Base-by-base conservation (phyloP, 768 basidiomycete genomes). In the Cystofilobasidium capitatum region DNA sequence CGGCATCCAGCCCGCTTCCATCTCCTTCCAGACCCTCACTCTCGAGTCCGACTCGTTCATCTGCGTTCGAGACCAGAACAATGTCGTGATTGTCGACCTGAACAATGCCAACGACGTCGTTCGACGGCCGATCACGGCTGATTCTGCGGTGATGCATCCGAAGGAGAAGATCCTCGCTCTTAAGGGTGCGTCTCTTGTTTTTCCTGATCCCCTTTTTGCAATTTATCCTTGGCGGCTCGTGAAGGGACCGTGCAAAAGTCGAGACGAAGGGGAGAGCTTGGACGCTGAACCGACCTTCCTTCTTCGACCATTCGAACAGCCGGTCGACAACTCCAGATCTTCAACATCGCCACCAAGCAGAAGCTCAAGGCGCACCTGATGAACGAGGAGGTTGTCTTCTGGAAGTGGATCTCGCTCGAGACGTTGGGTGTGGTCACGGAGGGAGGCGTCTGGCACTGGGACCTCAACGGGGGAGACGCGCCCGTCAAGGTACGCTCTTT, bases 41-140 rank as follows among this genome's bases (percentile, higher is more conserved):
- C 82, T 99, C 71, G 92, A 98, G 80, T 94, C 91, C 71, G 96
- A 99, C 82, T 89, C 90, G 77, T 99, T 89, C 79, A 96, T 99
- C 73, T 98, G 96, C 77, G 86, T 98, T 70, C 74, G 62, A 70
- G 92, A 93, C 71, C 87, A 90, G 75, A 91, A 94, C 79, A 93
- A 97, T 79, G 96, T 99, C 71, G 94, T 97, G 76, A 98, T 99
- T 76, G 88, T 99, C 76, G 94, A 98, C 85, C 86, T 99, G 71
- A 82, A 88, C 70, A 91, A 98, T 78, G 91, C 93, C 74, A 97
- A 97, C 81, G 90, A 94, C 87, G 89, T 98, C 49, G 72, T 78
- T 58, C 71, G 92, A 69, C 82, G 92, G 72, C 92, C 92, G 70
- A 98, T 99, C 75, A 88, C 89, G 31, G 96, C 96, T n/a, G 96